Conservation (phyloP, 768 basidiomycete genomes). For the Suillus fuscotomentosus region DNA sequence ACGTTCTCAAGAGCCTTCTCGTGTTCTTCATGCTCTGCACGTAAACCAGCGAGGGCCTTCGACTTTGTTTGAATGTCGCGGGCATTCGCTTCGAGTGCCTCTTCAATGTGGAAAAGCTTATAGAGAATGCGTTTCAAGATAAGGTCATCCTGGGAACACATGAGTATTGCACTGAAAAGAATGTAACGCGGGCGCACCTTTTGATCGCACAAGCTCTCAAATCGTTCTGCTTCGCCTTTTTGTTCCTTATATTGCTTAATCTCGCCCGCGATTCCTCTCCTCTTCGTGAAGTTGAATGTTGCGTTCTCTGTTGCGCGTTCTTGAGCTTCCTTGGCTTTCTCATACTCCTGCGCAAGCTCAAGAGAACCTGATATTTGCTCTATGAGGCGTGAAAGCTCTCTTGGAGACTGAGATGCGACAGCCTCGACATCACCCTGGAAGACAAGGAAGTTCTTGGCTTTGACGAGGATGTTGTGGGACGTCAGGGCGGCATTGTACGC, state of each 20-base stretch:
- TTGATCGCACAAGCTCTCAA: constrained; percentile 74
- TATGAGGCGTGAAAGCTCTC: constrained; percentile 85
- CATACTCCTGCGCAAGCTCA: constrained; percentile 86
- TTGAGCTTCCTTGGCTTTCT: constrained; percentile 82
- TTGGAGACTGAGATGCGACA: constrained; percentile 91
- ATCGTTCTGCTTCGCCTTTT: constrained; percentile 88
- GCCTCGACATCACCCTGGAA: constrained; percentile 99
- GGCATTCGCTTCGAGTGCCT: constrained; percentile 72
- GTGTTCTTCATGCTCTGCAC: constrained; percentile 65
- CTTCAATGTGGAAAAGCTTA: constrained; percentile 88
- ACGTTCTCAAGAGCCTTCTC: constrained; percentile 74
- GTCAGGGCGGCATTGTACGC: constrained; percentile 88
- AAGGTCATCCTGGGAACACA: constrained; percentile 63
- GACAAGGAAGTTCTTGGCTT: constrained; percentile 98
- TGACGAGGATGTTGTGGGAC: constrained; percentile 92
- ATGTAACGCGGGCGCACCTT: constrained; percentile 44
- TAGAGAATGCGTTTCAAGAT: constrained; percentile 82
- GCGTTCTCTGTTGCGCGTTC: constrained; percentile 93
- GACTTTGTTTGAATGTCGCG: constrained; percentile 71
- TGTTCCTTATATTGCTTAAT: constrained; percentile 98
- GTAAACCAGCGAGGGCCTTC: constrained; percentile 62
- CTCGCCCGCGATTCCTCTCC: constrained; percentile 90
- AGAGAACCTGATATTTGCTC: constrained; percentile 96
- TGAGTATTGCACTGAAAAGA: constrained; percentile 1
- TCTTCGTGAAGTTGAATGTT: constrained; percentile 92